Evolutionary conservation across 208 protist species (phyloP).

Genomic region (Leishmania lainsoni): DNA sequence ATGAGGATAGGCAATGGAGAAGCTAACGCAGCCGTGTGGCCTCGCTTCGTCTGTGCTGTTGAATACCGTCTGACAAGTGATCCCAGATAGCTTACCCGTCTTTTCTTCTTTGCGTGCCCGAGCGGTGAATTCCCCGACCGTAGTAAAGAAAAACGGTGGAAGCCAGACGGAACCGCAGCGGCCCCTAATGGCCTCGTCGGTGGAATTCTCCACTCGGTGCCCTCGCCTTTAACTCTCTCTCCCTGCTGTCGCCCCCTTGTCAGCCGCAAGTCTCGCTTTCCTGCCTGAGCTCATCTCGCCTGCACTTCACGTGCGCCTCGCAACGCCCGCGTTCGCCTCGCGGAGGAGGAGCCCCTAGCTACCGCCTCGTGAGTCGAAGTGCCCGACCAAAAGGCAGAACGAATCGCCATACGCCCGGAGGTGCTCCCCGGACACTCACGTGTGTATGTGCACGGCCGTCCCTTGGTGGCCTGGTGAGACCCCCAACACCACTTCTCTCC

Average conservation of each 20-base stretch:
- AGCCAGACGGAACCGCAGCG: background rate
- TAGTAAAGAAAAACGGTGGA: background rate
- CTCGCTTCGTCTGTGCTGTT: background rate
- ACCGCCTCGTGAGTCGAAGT: background rate
- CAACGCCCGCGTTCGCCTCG: background rate
- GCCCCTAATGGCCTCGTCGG: background rate
- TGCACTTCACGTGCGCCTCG: background rate
- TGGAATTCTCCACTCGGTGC: background rate
- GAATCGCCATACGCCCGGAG: background rate
- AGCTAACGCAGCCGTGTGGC: background rate
- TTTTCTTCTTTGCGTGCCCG: background rate
- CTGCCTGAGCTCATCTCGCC: background rate
- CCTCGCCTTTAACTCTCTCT: background rate
- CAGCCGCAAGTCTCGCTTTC: background rate
- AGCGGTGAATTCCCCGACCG: background rate
- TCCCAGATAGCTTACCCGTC: background rate
- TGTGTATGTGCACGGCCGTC: background rate
- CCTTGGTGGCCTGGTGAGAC: background rate
- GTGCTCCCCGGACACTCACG: background rate
- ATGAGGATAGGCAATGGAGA: background rate
- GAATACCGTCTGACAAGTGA: background rate
- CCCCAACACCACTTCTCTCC: background rate
- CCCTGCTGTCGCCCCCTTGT: background rate
- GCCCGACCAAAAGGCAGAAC: background rate
- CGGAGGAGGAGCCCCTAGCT: background rate